Conservation (phyloP, 805 yeast genomes). For the Wickerhamiella parazyma region DNA sequence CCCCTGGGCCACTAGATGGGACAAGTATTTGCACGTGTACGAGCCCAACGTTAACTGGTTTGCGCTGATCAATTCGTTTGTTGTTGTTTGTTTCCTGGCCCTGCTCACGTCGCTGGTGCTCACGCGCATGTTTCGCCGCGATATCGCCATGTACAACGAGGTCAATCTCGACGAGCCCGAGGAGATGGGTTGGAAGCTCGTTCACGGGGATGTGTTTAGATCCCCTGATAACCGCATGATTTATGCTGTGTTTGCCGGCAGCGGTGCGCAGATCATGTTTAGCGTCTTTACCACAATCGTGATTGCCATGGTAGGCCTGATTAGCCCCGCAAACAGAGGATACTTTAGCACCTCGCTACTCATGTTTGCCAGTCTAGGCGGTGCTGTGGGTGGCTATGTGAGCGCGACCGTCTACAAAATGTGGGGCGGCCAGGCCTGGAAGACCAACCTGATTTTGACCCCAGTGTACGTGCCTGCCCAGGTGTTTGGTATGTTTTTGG, state of each 20-base stretch:
- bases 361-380: conserved; percentile 65
- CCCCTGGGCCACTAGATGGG: conserved; percentile 98
- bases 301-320: conserved; percentile 76
- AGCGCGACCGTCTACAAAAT: conserved; percentile 76
- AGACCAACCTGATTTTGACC: conserved; percentile 65
- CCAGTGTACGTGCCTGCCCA: conserved; percentile 78
- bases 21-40: conserved; percentile 79
- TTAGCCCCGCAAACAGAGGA: conserved; percentile 92
- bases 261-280: conserved; percentile 71
- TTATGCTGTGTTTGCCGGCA: conserved; percentile 70
- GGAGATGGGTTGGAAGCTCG: conserved; percentile 94
- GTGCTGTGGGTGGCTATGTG: conserved; percentile 74
- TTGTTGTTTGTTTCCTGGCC: conserved; percentile 66
- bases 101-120: conserved; percentile 67
- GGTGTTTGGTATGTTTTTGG: conserved; percentile 47
- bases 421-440: conserved; percentile 89
- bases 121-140: conserved; percentile 66
- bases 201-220: conserved; percentile 91
- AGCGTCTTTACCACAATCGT: conserved; percentile 61
- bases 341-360: conserved; percentile 84
- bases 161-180: conserved; percentile 71
- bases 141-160: conserved; percentile 78
- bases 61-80: conserved; percentile 72
- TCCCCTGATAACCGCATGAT: conserved; percentile 58
- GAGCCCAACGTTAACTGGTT: conserved; percentile 96